Evolutionary conservation across 305 asterid genomes (phyloP).

Genomic region (Ilex paraguariensis): DNA sequence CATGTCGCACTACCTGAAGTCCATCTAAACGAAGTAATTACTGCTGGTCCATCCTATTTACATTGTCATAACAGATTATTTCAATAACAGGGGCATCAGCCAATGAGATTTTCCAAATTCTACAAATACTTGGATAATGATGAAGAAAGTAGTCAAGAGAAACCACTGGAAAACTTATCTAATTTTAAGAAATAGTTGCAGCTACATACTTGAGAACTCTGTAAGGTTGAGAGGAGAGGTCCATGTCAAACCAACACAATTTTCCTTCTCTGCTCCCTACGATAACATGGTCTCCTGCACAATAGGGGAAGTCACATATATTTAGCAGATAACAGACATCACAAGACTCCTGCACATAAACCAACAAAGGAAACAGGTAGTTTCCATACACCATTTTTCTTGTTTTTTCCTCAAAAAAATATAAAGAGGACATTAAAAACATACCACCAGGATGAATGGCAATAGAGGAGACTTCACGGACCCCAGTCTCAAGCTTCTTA

Average conservation of each 20-base stretch:
- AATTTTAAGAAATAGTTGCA: neutral
- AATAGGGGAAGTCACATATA: neutral
- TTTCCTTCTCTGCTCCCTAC: slow-evolving; percentile 97
- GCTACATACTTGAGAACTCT: slow-evolving; percentile 68
- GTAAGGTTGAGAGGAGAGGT: slow-evolving; percentile 88
- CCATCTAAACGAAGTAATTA: too few species aligned
- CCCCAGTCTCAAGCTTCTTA: slow-evolving; percentile 89
- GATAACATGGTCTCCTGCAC: slow-evolving; percentile 85
- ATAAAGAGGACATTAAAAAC: neutral
- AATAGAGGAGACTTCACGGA: slow-evolving; percentile 83
- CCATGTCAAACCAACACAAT: slow-evolving; percentile 99
- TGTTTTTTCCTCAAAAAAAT: too few species aligned
- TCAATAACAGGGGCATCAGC: too few species aligned
- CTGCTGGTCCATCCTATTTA: too few species aligned
- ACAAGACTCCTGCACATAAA: neutral
- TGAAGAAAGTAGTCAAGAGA: too few species aligned
- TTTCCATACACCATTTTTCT: too few species aligned
- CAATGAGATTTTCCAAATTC: too few species aligned
- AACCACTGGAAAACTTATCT: too few species aligned
- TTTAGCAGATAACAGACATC: neutral
- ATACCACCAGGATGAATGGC: slow-evolving; percentile 92
- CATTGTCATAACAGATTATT: too few species aligned
- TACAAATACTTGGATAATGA: too few species aligned
- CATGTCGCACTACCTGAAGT: too few species aligned
- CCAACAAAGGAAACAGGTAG: slow-evolving; percentile 2